Evolutionary conservation across 192 early-diverging fungal species (phyloP).

Genomic region (Coemansia sp.): DNA sequence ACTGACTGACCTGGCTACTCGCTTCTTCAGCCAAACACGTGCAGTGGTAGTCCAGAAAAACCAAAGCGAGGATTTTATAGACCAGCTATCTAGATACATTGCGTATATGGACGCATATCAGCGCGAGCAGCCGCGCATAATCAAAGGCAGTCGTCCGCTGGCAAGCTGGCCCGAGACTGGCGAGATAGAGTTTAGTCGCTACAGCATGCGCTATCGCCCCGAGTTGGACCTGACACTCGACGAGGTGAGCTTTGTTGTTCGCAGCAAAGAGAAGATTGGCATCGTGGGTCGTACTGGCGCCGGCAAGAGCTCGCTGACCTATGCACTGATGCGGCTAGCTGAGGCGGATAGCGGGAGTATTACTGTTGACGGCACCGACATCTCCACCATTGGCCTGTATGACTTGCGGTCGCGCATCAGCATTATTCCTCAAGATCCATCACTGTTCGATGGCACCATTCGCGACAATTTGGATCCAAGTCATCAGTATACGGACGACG

Average conservation of each 20-base stretch:
- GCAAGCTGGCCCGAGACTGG: constrained; percentile 66
- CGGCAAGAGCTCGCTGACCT: constrained; percentile 64
- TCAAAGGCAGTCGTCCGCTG: constrained; percentile 53
- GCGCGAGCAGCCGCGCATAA: constrained; percentile 61
- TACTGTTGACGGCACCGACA: constrained; percentile 62
- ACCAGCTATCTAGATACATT: neutral
- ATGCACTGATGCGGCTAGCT: constrained; percentile 64
- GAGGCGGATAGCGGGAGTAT: constrained; percentile 58
- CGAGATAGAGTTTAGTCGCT: constrained; percentile 55
- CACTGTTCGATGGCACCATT: constrained; percentile 64
- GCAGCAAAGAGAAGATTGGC: constrained; percentile 67
- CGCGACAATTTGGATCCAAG: constrained; percentile 74
- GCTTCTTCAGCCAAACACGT: neutral
- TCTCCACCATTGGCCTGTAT: constrained; percentile 53
- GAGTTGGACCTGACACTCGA: constrained; percentile 5
- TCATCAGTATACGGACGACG: constrained; percentile 53
- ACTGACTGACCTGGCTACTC: neutral
- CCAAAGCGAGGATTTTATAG: neutral
- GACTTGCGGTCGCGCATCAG: constrained; percentile 60
- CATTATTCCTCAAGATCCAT: constrained; percentile 72
- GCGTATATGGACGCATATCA: neutral
- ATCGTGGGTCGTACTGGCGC: constrained; percentile 89
- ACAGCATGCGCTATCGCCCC: constrained; percentile 15
- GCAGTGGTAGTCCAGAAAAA: neutral
- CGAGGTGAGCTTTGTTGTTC: constrained; percentile 56